These are phyloP conservation scores for Cytidiella melzeri DNA, from an alignment of 768 basidiomycete genomes.

Conservation along the genomic window DNA sequence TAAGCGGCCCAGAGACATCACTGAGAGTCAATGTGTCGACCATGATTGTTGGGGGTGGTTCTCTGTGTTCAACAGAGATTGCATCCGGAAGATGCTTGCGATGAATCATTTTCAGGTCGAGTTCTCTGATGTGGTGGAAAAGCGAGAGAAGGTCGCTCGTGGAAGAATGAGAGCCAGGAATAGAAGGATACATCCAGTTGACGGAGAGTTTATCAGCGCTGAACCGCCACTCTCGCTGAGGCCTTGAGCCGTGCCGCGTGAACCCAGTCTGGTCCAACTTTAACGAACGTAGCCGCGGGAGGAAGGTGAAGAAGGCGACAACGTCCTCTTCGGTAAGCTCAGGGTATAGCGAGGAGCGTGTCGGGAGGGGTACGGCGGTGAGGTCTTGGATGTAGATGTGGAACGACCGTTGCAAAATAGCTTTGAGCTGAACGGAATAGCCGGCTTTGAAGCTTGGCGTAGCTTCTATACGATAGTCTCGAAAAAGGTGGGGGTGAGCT, in stretches of 20 bases:
- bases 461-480: slow-evolving; percentile 5
- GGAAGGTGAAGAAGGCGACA: background rate
- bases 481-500: slow-evolving; percentile 17
- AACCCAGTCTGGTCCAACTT: slow-evolving; percentile 10
- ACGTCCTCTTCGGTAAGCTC: slow-evolving; percentile 8
- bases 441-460: slow-evolving; percentile 5
- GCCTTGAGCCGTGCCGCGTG: background rate
- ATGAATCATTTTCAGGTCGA: slow-evolving; percentile 10
- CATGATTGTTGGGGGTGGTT: background rate
- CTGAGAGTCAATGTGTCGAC: slow-evolving; percentile 5
- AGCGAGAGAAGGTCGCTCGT: slow-evolving; percentile 7
- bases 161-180: slow-evolving; percentile 2
- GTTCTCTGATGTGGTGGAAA: slow-evolving; percentile 4
- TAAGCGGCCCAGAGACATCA: slow-evolving; percentile 5
- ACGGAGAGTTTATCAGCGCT: background rate
- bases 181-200: slow-evolving; percentile 11
- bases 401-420: background rate
- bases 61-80: background rate
- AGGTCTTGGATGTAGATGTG: slow-evolving; percentile 4
- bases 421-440: slow-evolving; percentile 3
- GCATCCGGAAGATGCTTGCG: slow-evolving; percentile 7
- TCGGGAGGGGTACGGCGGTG: slow-evolving; percentile 3
- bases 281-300: slow-evolving; percentile 6
- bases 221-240: background rate
- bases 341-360: slow-evolving; percentile 3